Evolutionary conservation across 1,284 basidiomycete species (phyloP).

Genomic region (Ustilago loliicola): DNA sequence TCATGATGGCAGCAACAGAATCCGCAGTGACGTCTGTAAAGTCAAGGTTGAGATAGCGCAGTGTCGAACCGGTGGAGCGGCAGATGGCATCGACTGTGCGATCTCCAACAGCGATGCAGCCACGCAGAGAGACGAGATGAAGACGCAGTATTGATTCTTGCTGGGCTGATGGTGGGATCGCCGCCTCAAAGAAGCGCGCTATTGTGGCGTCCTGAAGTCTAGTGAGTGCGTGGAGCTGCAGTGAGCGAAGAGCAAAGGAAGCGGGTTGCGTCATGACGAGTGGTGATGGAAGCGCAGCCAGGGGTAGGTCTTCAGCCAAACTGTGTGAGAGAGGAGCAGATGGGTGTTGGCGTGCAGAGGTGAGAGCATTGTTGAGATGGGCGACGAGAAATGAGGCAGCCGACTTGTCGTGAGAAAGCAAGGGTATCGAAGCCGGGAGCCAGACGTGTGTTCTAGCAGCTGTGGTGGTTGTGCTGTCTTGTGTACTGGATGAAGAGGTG

Average conservation of each 20-base stretch:
- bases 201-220: constrained; percentile 33
- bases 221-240: constrained; percentile 48
- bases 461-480: not conserved
- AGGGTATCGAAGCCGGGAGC: constrained; percentile 42
- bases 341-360: constrained; percentile 3
- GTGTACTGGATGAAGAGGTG: not conserved
- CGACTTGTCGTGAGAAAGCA: constrained; percentile 39
- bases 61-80: constrained; percentile 25
- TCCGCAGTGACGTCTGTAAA: constrained; percentile 43
- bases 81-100: constrained; percentile 34
- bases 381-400: constrained; percentile 29
- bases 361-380: constrained; percentile 25
- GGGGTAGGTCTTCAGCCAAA: constrained; percentile 10
- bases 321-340: constrained; percentile 7
- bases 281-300: constrained; percentile 20
- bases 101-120: constrained; percentile 39
- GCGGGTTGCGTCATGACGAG: constrained; percentile 11
- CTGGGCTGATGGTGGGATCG: not conserved
- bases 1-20: constrained; percentile 27
- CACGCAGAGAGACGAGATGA: constrained; percentile 33
- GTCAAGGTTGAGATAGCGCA: constrained; percentile 46
- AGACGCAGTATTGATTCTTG: constrained; percentile 19
- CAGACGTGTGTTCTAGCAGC: constrained; percentile 38
- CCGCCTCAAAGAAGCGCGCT: constrained; percentile 34
- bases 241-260: constrained; percentile 33